Percentiles rank a stretch among this genome's conserved stretches.
Evolutionary conservation across 805 yeast genomes (phyloP).

Genomic region (Huiozyma sinensis): DNA sequence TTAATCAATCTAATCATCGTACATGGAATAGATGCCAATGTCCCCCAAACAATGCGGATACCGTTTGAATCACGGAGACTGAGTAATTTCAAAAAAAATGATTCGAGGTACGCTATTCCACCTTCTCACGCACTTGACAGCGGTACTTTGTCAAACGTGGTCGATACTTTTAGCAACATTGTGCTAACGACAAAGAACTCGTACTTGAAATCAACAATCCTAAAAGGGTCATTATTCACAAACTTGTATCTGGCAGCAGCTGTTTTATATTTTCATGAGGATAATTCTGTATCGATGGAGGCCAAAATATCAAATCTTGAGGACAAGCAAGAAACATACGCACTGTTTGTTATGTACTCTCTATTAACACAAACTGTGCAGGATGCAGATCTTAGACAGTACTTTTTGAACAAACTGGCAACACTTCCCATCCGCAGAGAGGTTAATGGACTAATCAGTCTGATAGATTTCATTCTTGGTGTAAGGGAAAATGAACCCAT

Average conservation of each 20-base stretch:
- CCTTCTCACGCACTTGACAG: conserved; percentile 6
- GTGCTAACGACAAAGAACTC: conserved; percentile 11
- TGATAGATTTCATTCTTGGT: conserved; percentile 71
- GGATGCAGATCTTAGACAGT: conserved; percentile 36
- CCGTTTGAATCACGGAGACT: conserved; percentile 52
- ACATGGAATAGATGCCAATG: conserved; percentile 59
- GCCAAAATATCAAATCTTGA: conserved; percentile 28
- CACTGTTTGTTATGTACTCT: conserved; percentile 50
- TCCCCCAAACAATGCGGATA: conserved; percentile 48
- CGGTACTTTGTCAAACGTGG: conserved; percentile 9
- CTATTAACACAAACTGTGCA: conserved; percentile 41
- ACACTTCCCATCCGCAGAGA: conserved; percentile 44
- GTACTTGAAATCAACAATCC: conserved; percentile 30
- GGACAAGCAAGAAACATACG: conserved; percentile 49
- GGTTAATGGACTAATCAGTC: conserved; percentile 57
- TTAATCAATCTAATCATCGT: conserved; percentile 54
- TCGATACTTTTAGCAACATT: conserved; percentile 15
- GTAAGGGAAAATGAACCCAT: conserved; percentile 57
- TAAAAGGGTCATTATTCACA: conserved; percentile 58
- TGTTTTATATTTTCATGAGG: conserved; percentile 11
- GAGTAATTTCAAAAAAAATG: conserved; percentile 34
- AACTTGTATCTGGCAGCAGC: conserved; percentile 45
- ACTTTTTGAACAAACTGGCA: conserved; percentile 42
- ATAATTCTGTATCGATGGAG: conserved; percentile 25
- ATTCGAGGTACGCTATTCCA: conserved; percentile 15